Base-by-base conservation (phyloP, 305 asterid genomes). In the Fraxinus dipetala region DNA sequence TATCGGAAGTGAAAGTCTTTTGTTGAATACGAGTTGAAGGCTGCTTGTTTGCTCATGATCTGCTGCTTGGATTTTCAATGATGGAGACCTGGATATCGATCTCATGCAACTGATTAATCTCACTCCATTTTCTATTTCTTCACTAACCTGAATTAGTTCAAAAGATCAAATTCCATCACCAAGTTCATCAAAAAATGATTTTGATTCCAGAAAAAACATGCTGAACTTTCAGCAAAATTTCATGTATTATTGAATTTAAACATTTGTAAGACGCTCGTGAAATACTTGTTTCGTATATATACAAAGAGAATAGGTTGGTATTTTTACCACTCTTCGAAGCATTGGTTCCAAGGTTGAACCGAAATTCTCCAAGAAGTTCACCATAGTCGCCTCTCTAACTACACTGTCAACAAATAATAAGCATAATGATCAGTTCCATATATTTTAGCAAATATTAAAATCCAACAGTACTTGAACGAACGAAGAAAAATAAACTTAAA, bases 271-370 rank as follows among this genome's bases (percentile, higher is more conserved):
- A 40, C 51, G 51, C 51, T 38, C 48, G 48, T 38, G 54, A 45
- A 45, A 45, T 45, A 45, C 5, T 45, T 45, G 0, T 45, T 45
- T 45, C 54, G n/a, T 45, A 13, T 45, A 45, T 6, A 45, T 45
- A 13, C 6, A 2, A 22, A 3, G 34, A 22, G 6, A 7, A 63
- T 45, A 73, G 22, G 11, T 22, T 10, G 26, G 22, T 2, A 5
- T 16, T 31, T 31, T 16, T 87, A 92, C 97, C 94, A 91, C 95
- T 90, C 86, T 87, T 34, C 95, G 90, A 80, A 93, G 89, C 94
- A 90, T 85, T 22, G 97, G 95, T 79, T 93, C 97, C 87, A 93
- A 84, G 22, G 89, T 76, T 2, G 95, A 78, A 78, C 91, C 88
- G 76, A 92, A 81, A 79, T 87, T 87, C 74, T 93, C 90, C 22